Conservation (phyloP, 1,284 basidiomycete genomes). For the Papiliotrema nemorosa region DNA sequence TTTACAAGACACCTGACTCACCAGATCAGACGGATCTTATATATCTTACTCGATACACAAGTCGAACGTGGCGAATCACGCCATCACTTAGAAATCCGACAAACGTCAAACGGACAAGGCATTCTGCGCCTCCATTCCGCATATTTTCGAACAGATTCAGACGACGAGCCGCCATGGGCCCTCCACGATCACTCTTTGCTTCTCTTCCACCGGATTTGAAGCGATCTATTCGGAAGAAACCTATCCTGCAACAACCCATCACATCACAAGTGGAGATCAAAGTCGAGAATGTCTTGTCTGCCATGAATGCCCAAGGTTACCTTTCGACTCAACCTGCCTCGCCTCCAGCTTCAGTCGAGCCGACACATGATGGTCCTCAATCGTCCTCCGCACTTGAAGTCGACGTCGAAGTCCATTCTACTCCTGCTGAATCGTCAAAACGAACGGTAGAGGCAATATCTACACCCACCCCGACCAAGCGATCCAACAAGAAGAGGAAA, state of each 20-base stretch:
- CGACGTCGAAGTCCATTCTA: not conserved
- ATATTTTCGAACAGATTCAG: not conserved
- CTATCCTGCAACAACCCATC: not conserved
- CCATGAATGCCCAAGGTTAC: conserved; percentile 3
- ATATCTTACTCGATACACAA: no score
- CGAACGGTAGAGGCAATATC: not conserved
- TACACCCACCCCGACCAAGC: not conserved
- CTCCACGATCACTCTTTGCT: conserved; percentile 33
- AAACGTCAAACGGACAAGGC: no score
- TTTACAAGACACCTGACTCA: no score
- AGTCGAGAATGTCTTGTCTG: conserved; percentile 2
- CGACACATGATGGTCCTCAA: not conserved
- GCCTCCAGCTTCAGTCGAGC: conserved; percentile 2
- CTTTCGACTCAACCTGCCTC: conserved; percentile 12
- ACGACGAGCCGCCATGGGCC: not conserved
- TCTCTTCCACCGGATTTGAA: conserved; percentile 37
- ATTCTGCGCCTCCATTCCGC: not conserved
- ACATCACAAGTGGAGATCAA: conserved; percentile 4
- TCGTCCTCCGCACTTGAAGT: not conserved
- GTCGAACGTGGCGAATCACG: no score
- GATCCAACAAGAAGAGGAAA: conserved; percentile 9
- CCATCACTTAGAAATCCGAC: no score
- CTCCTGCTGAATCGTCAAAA: not conserved
- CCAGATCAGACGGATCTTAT: no score
- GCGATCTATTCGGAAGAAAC: conserved; percentile 27